These are phyloP conservation scores for Cephalotrichum gorgonifer DNA, from an alignment of 2,329 filamentous ascomycete genomes.

Conservation along the genomic window DNA sequence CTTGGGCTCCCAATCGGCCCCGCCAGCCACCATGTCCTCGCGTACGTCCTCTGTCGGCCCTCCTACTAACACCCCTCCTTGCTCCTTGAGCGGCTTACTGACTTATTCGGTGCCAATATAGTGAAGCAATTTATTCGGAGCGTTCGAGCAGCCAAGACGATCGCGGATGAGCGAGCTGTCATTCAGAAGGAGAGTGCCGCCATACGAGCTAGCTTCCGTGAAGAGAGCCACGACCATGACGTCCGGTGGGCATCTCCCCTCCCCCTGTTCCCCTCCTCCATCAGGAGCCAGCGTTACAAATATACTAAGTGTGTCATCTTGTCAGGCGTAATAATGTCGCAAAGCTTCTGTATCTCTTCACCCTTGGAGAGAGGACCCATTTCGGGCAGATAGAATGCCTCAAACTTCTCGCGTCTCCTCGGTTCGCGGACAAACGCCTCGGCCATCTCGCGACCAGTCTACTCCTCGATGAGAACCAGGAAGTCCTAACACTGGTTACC, in stretches of 20 bases:
- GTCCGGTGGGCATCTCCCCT: constrained; percentile 54
- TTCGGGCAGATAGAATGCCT: constrained; percentile 99
- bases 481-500: constrained; percentile 91
- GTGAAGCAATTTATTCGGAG: constrained; percentile 99
- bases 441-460: constrained; percentile 95
- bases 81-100: neutral
- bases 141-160: constrained; percentile 95
- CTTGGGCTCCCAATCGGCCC: neutral
- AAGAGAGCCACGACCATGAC: constrained; percentile 88
- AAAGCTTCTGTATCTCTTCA: constrained; percentile 96
- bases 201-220: constrained; percentile 93
- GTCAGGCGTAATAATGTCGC: constrained; percentile 93
- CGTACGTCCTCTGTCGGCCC: constrained; percentile 4
- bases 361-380: constrained; percentile 90
- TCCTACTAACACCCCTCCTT: neutral
- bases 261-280: neutral
- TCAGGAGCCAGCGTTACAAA: too few relatives aligned
- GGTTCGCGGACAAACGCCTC: constrained; percentile 94
- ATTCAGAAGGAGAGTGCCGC: constrained; percentile 98
- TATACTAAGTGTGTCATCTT: neutral
- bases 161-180: constrained; percentile 95
- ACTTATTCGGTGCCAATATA: constrained; percentile 26
- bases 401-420: constrained; percentile 90
- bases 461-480: constrained; percentile 94
- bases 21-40: constrained; percentile 7